phyloP scores from a whole-genome alignment of 495 filamentous ascomycete species.

The Neurospora sp. region DNA sequence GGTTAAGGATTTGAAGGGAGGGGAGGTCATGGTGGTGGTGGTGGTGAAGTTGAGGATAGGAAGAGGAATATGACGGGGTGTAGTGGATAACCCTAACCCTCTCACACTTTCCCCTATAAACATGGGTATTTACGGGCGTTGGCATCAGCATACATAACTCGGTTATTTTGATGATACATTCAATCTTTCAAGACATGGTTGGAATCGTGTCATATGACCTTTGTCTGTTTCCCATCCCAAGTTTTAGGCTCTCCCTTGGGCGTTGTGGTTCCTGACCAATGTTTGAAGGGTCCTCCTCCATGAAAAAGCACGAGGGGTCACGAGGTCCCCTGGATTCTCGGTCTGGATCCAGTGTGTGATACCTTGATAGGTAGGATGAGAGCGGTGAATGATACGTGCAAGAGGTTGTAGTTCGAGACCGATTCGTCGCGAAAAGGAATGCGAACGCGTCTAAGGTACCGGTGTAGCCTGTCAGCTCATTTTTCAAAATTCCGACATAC shows the following conservation, averaged over 20 bases:
- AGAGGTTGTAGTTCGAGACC: neutral
- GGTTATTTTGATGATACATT: neutral
- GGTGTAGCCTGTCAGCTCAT: neutral
- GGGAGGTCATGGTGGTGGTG: neutral
- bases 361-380: neutral
- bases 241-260: neutral
- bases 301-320: constrained; percentile 4
- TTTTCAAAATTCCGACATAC: neutral
- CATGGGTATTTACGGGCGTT: neutral
- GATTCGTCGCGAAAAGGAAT: neutral
- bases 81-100: neutral
- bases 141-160: neutral
- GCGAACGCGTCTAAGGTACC: neutral
- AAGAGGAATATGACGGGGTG: neutral
- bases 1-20: neutral
- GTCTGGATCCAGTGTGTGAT: neutral
- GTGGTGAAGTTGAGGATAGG: neutral
- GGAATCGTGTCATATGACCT: constrained; percentile 6
- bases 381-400: neutral
- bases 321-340: constrained; percentile 1
- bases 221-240: neutral
- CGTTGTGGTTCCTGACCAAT: constrained; percentile 9
- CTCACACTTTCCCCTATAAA: neutral
- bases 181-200: neutral
- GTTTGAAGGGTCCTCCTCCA: constrained; percentile 4